Base-by-base conservation (phyloP, 352 stramenopile genomes). In the Globisporangium echinulatum region DNA sequence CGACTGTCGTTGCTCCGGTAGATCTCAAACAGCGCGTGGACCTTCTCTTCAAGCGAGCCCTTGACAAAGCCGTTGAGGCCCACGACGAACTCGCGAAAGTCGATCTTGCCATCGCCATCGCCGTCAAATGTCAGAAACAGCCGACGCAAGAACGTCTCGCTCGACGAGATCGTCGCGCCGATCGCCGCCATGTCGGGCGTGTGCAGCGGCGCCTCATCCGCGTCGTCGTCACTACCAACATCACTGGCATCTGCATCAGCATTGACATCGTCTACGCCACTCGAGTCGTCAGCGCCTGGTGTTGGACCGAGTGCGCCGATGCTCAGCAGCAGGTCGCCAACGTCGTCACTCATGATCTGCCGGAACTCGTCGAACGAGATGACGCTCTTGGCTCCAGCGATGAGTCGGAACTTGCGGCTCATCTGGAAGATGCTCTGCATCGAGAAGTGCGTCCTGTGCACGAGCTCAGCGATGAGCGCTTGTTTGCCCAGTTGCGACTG, bases 1-100 rank as follows among this genome's bases (percentile, higher is more conserved):
- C 19, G 19, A 25, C 1, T 25, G 15, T 46, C 56, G 49, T 75
- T 61, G 38, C 52, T 66, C 46, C 59, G 58, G 56, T 77, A 82
- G 38, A 75, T 58, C 8, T 64, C 68, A 50, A 82, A 82, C 8
- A 82, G 66, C 59, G 64, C 53, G 39, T 71, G 56, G 39, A 82
- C 68, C 49, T 79, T 77, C 54, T 82, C 65, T 33, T 79, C 70
- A 2, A 71, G 61, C 11, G 68, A 68, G 33, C 73, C 73, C 15
- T 67, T 65, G 17, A 72, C 69, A 54, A 82, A 74, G 33, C 61
- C 61, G 56, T 79, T 77, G 53, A 82, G 63, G 0, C 73, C 73
- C 3, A 82, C 59, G 51, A 82, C 67, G 52, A 82, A 82, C 64
- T 82, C 73, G 42, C 68, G 68, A 52, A 82, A 75, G 61, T 82